phyloP scores from a whole-genome alignment of 108 stramenopile species.

The Nitzschia inconspicua region DNA sequence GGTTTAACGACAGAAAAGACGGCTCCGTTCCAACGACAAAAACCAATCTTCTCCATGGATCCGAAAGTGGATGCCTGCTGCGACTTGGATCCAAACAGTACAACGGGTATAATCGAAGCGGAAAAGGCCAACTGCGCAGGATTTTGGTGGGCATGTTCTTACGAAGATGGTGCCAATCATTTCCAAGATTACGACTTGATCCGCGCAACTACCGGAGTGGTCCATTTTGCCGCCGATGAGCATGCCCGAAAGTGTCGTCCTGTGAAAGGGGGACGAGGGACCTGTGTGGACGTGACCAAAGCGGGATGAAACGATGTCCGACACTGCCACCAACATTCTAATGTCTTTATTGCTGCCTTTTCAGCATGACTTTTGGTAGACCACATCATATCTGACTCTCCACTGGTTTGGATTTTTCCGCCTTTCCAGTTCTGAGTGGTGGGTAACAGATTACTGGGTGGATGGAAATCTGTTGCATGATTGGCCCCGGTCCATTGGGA shows the following conservation, averaged over 20 bases:
- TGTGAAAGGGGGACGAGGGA: background rate
- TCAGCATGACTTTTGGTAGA: no score
- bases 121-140: background rate
- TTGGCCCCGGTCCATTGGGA: no score
- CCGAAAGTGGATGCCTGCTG: background rate
- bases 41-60: background rate
- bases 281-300: no score
- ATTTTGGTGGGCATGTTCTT: background rate
- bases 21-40: background rate
- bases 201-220: background rate
- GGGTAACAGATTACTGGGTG: no score
- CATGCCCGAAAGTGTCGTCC: background rate
- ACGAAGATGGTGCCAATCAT: background rate
- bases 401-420: no score
- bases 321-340: no score
- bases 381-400: no score
- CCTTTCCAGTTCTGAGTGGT: no score
- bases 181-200: background rate
- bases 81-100: background rate
- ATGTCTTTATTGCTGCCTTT: no score
- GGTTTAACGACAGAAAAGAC: background rate
- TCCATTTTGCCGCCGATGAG: background rate
- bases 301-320: no score
- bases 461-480: no score
- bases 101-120: background rate